Evolutionary conservation across 1,139 yeast species (phyloP).

Genomic region (Blastobotrys capitulatus): DNA sequence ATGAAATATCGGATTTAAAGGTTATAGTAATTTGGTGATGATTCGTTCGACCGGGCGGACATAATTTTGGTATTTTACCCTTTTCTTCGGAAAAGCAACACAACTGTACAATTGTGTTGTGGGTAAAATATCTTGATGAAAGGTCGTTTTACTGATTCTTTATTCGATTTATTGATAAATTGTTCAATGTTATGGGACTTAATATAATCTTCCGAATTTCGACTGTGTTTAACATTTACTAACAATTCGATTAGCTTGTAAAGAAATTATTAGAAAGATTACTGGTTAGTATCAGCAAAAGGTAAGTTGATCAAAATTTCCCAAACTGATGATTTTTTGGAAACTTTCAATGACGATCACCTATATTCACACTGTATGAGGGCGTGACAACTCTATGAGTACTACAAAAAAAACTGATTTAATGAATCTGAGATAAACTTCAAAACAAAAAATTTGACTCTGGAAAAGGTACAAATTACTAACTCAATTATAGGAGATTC

Average conservation of each 20-base stretch:
- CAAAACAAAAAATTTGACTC: not conserved
- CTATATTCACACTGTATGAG: slow-evolving; percentile 35
- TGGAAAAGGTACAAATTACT: not conserved
- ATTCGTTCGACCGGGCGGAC: slow-evolving; percentile 36
- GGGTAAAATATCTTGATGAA: slow-evolving; percentile 25
- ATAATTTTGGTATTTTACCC: slow-evolving; percentile 14
- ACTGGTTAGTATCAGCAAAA: too few species aligned
- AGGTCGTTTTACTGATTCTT: slow-evolving; percentile 20
- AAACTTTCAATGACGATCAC: slow-evolving; percentile 27
- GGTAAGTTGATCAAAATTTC: too few species aligned
- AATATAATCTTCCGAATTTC: too few species aligned
- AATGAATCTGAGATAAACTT: slow-evolving; percentile 29
- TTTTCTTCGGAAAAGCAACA: slow-evolving; percentile 6
- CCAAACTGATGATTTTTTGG: too few species aligned
- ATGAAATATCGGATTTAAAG: too few species aligned
- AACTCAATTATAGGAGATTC: too few species aligned
- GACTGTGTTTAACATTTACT: too few species aligned
- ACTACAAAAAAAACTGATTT: slow-evolving; percentile 29
- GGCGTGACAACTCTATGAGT: slow-evolving; percentile 23
- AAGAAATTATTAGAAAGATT: too few species aligned
- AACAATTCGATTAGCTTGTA: too few species aligned
- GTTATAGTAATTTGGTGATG: slow-evolving; percentile 20
- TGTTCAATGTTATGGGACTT: too few species aligned
- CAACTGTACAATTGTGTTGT: slow-evolving; percentile 28
- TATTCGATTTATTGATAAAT: too few species aligned